A percentile compares a stretch with the other conserved stretches of the same genome.
phyloP scores from a whole-genome alignment of 768 basidiomycete species.

The Chalciporus chontae region DNA sequence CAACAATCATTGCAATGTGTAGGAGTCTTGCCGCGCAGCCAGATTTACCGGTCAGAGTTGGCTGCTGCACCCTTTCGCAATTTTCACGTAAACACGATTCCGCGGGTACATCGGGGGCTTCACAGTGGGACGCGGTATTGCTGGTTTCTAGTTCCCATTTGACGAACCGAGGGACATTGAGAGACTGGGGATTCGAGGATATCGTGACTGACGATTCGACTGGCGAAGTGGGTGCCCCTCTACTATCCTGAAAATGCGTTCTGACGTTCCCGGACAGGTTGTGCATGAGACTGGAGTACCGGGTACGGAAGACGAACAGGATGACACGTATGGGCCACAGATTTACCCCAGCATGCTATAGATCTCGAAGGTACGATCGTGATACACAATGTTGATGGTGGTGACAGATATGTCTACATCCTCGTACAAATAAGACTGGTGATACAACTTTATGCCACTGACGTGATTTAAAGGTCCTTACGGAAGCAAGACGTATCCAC shows the following conservation, averaged over 20 bases:
- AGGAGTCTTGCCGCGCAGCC: constrained; percentile 55
- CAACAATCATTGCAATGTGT: constrained; percentile 64
- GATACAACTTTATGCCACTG: background rate
- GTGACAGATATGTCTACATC: background rate
- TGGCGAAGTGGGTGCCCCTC: constrained; percentile 48
- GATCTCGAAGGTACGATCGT: background rate
- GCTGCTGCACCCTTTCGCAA: constrained; percentile 73
- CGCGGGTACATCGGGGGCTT: constrained; percentile 36
- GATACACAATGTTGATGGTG: background rate
- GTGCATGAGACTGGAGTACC: constrained; percentile 66
- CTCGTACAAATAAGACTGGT: background rate
- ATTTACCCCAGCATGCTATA: constrained; percentile 21
- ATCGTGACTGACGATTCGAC: constrained; percentile 45
- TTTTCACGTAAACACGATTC: constrained; percentile 36
- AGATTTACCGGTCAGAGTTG: constrained; percentile 53
- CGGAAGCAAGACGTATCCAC: constrained; percentile 68
- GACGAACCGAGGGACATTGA: constrained; percentile 51
- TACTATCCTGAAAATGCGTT: background rate
- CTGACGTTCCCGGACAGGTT: constrained; percentile 41
- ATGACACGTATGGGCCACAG: constrained; percentile 57
- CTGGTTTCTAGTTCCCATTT: constrained; percentile 56
- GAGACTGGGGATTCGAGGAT: constrained; percentile 85
- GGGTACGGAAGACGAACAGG: constrained; percentile 58
- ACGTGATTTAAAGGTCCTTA: constrained; percentile 9
- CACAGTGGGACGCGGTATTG: constrained; percentile 37